Percentiles rank a stretch among this genome's conserved stretches.
These are phyloP conservation scores for Bertia moriformis DNA, from an alignment of 2,329 filamentous ascomycete genomes.

Conservation along the genomic window DNA sequence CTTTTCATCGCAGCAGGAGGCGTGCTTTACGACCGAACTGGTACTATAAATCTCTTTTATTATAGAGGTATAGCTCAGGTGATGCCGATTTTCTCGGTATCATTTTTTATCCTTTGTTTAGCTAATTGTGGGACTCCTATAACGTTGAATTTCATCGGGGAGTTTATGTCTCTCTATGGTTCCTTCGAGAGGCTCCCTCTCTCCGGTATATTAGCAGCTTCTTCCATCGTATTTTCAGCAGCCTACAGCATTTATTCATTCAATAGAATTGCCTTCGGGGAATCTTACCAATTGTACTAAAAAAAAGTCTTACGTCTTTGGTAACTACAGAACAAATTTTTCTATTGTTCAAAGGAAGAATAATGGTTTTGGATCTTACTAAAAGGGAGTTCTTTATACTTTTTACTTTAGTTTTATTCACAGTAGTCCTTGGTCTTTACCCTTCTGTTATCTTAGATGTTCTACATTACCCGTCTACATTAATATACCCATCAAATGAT, in stretches of 20 bases:
- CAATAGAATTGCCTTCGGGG: slow-evolving; percentile 14
- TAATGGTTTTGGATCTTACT: slow-evolving; percentile 3
- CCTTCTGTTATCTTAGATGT: slow-evolving; percentile 4
- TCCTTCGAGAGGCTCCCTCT: slow-evolving; percentile 2
- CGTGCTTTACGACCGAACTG: slow-evolving; percentile 13
- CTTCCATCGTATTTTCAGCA: slow-evolving; percentile 13
- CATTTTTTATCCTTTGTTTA: slow-evolving; percentile 14
- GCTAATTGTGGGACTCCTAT: slow-evolving; percentile 12
- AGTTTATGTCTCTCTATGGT: slow-evolving; percentile 10
- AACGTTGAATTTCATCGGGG: slow-evolving; percentile 14
- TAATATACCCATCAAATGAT: no score
- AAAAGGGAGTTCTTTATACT: slow-evolving; percentile 3
- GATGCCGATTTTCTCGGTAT: slow-evolving; percentile 13
- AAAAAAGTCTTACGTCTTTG: slow-evolving; percentile 13
- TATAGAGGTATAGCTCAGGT: slow-evolving; percentile 13
- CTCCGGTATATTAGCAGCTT: slow-evolving; percentile 9
- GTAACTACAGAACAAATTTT: slow-evolving; percentile 14
- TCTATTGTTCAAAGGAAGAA: slow-evolving; percentile 3
- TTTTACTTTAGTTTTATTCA: slow-evolving; percentile 4
- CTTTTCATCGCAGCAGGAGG: slow-evolving; percentile 14
- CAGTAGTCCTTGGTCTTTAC: slow-evolving; percentile 2
- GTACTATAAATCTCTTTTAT: slow-evolving; percentile 12
- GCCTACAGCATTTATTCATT: slow-evolving; percentile 15
- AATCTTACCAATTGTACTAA: slow-evolving; percentile 12
- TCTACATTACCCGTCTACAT: no score